These are phyloP conservation scores for Gaeumannomyces sp. DNA, from an alignment of 2,329 filamentous ascomycete genomes.

Conservation along the genomic window DNA sequence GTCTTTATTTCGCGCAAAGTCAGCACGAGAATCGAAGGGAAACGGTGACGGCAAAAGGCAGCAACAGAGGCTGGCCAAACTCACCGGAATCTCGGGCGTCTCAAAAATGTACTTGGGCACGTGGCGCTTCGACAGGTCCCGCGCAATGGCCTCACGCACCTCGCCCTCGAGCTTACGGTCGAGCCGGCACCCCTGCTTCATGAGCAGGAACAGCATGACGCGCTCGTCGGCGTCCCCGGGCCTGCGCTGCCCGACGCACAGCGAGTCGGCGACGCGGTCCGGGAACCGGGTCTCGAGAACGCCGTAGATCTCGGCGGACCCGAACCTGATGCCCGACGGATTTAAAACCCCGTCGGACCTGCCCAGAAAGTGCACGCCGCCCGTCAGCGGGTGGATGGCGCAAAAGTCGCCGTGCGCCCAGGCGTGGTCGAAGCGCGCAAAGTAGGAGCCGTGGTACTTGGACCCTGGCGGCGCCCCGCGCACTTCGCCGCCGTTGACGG, in stretches of 20 bases:
- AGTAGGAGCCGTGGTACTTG: slow-evolving; percentile 56
- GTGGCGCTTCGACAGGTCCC: slow-evolving; percentile 64
- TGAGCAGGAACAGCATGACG: slow-evolving; percentile 50
- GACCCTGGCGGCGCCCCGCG: slow-evolving; percentile 35
- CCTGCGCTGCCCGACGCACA: slow-evolving; percentile 73
- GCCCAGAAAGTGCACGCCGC: slow-evolving; percentile 60
- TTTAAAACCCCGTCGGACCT: slow-evolving; percentile 76
- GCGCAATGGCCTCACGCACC: slow-evolving; percentile 59
- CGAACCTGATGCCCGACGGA: slow-evolving; percentile 72
- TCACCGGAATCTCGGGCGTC: slow-evolving; percentile 72
- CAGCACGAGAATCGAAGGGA: slow-evolving; percentile 15
- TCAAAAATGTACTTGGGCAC: slow-evolving; percentile 75
- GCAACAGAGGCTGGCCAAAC: slow-evolving; percentile 25
- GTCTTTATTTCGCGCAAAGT: slow-evolving; percentile 39
- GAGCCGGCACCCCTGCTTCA: slow-evolving; percentile 50
- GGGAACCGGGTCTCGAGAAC: slow-evolving; percentile 64
- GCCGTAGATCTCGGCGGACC: slow-evolving; percentile 72
- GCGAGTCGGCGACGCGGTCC: slow-evolving; percentile 58
- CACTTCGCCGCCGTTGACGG: slow-evolving; percentile 12
- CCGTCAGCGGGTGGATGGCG: slow-evolving; percentile 60
- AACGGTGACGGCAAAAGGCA: background rate
- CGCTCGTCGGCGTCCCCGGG: slow-evolving; percentile 48
- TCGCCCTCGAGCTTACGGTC: slow-evolving; percentile 46
- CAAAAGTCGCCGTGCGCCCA: slow-evolving; percentile 85
- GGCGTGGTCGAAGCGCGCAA: slow-evolving; percentile 56